Conservation (phyloP, 495 filamentous ascomycete species). For the Evansstolkia leycettana region DNA sequence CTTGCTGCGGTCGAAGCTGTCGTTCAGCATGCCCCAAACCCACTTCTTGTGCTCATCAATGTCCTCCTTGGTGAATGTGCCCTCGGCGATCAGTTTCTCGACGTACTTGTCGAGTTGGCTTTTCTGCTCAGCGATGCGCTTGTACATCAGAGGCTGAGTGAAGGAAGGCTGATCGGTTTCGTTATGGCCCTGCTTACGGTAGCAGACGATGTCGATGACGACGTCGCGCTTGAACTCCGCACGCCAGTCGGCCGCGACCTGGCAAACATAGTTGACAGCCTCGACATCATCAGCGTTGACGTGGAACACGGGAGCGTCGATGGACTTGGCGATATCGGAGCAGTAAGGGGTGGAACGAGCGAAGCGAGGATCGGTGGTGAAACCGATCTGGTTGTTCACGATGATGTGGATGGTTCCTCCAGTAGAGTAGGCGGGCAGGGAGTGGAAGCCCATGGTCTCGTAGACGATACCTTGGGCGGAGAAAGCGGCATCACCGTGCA, state of each 20-base stretch:
- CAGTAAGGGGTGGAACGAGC: constrained; percentile 96
- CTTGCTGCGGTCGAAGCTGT: constrained; percentile 92
- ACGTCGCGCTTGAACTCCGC: constrained; percentile 96
- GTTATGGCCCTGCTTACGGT: constrained; percentile 98
- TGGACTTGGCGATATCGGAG: constrained; percentile 96
- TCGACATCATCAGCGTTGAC: constrained; percentile 98
- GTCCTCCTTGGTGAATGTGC: constrained; percentile 92
- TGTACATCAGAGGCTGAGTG: constrained; percentile 99
- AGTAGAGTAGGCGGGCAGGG: constrained; percentile 88
- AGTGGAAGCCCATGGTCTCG: constrained; percentile 95
- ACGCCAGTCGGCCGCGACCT: constrained; percentile 91
- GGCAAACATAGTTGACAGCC: constrained; percentile 95
- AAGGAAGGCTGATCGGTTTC: constrained; percentile 99
- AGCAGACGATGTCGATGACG: constrained; percentile 96
- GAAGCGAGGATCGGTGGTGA: constrained; percentile 98
- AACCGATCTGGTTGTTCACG: constrained; percentile 99
- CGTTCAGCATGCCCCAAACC: constrained; percentile 98
- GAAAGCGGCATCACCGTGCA: constrained; percentile 96
- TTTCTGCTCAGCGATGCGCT: constrained; percentile 74
- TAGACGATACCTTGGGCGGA: constrained; percentile 95
- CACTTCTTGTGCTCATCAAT: constrained; percentile 98
- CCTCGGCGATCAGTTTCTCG: constrained; percentile 74
- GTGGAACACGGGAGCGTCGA: constrained; percentile 97
- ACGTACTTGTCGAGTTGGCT: constrained; percentile 79
- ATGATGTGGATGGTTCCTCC: constrained; percentile 95